These are phyloP conservation scores for Colletotrichum sp. DNA, from an alignment of 2,329 filamentous ascomycete species.

Conservation along the genomic window DNA sequence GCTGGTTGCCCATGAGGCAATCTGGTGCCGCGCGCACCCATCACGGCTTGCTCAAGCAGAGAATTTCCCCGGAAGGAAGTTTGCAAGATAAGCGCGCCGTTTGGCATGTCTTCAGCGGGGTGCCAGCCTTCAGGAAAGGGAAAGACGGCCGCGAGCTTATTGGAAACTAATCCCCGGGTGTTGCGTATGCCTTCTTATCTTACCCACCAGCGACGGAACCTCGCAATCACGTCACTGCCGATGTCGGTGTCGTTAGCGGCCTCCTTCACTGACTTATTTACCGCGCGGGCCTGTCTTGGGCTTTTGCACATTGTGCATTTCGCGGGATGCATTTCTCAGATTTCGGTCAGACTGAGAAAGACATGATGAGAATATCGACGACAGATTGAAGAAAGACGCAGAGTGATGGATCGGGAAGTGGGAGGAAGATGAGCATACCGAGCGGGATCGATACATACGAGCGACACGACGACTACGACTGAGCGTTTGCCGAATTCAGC, in stretches of 20 bases:
- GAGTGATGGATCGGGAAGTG: background rate
- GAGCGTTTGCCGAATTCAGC: background rate
- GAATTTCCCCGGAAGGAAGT: background rate
- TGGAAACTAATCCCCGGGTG: background rate
- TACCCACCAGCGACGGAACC: constrained; percentile 12
- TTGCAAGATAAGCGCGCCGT: constrained; percentile 1
- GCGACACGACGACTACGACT: background rate
- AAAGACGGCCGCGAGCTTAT: background rate
- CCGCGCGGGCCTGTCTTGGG: background rate
- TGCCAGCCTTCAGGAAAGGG: background rate
- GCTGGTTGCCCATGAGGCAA: background rate
- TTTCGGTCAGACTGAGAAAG: background rate
- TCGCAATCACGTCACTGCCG: constrained; percentile 20
- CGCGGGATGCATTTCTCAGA: background rate
- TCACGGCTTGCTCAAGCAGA: background rate
- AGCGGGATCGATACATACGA: background rate
- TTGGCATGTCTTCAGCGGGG: background rate
- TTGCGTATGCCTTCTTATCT: constrained; percentile 14
- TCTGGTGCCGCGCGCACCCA: background rate
- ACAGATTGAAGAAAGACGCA: background rate
- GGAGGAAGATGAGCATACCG: background rate
- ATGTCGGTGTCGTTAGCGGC: constrained; percentile 11
- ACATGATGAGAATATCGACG: background rate
- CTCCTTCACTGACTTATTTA: background rate
- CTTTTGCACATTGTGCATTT: background rate